Evolutionary conservation across 495 filamentous ascomycete species (phyloP).

Genomic region (Terfezia claveryi): DNA sequence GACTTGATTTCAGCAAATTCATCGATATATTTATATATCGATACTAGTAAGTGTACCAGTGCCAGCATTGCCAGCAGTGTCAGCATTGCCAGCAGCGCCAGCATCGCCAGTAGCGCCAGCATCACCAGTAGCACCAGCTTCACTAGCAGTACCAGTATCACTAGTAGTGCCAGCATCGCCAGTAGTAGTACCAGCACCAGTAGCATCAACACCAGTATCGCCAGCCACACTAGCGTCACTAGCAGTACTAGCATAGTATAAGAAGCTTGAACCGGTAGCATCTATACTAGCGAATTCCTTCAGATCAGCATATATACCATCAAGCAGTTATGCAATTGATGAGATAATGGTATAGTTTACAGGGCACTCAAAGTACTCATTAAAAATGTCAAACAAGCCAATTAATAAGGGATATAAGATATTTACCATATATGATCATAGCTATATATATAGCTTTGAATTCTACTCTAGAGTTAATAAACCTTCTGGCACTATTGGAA

Average conservation of each 20-base stretch:
- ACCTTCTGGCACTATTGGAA: background rate
- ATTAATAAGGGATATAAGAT: conserved; percentile 2
- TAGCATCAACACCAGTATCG: no score
- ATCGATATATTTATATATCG: no score
- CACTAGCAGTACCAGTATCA: no score
- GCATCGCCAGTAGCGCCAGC: no score
- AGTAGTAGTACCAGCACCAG: no score
- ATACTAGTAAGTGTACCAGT: no score
- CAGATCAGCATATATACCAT: background rate
- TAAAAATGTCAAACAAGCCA: background rate
- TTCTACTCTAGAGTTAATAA: background rate
- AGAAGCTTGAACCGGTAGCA: background rate
- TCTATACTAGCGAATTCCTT: background rate
- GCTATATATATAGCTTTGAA: conserved; percentile 3
- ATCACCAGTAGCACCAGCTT: no score
- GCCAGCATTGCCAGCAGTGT: no score
- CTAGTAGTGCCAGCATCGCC: no score
- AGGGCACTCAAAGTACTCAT: background rate
- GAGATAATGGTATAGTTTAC: conserved; percentile 1
- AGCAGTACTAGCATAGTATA: background rate
- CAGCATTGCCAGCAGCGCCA: no score
- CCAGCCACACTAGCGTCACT: no score
- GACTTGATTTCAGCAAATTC: no score
- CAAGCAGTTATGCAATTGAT: background rate
- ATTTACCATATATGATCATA: background rate